phyloP scores from a whole-genome alignment of 306 rosid species.

The Pyrus bretschneideri region DNA sequence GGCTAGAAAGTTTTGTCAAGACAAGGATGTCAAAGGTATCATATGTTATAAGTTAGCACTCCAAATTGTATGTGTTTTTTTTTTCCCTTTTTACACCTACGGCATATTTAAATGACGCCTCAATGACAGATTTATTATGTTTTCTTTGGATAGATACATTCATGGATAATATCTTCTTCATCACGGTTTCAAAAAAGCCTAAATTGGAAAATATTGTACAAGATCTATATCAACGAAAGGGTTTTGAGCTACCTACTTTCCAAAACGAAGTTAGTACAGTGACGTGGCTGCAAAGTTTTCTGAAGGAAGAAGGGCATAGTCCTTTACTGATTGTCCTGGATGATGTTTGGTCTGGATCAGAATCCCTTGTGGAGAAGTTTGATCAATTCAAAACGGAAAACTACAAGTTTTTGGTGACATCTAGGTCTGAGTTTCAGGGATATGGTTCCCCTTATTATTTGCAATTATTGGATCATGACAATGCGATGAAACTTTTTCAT shows the following conservation, averaged over 20 bases:
- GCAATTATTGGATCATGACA: background rate
- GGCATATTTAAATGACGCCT: background rate
- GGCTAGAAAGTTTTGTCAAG: slow-evolving; percentile 38
- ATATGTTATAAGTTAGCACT: background rate
- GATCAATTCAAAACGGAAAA: slow-evolving; percentile 18
- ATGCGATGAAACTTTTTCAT: background rate
- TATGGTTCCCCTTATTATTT: background rate
- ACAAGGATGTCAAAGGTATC: slow-evolving; percentile 39
- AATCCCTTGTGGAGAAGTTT: slow-evolving; percentile 36
- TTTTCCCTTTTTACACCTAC: background rate
- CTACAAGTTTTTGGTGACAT: background rate
- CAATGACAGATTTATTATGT: background rate
- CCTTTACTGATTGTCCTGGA: slow-evolving; percentile 7
- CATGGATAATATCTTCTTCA: slow-evolving; percentile 40
- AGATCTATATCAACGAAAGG: slow-evolving; percentile 23
- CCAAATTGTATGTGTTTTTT: background rate
- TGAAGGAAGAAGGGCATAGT: slow-evolving; percentile 5
- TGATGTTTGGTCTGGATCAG: slow-evolving; percentile 43
- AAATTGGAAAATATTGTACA: slow-evolving; percentile 27
- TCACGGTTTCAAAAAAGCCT: slow-evolving; percentile 30
- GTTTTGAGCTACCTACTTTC: slow-evolving; percentile 12
- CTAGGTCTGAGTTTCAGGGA: background rate
- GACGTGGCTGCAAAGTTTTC: slow-evolving; percentile 20
- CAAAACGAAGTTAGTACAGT: slow-evolving; percentile 21
- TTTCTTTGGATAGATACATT: slow-evolving; percentile 32